Conservation (phyloP, 2,329 filamentous ascomycete species). For the Stachybotrys elegans region DNA sequence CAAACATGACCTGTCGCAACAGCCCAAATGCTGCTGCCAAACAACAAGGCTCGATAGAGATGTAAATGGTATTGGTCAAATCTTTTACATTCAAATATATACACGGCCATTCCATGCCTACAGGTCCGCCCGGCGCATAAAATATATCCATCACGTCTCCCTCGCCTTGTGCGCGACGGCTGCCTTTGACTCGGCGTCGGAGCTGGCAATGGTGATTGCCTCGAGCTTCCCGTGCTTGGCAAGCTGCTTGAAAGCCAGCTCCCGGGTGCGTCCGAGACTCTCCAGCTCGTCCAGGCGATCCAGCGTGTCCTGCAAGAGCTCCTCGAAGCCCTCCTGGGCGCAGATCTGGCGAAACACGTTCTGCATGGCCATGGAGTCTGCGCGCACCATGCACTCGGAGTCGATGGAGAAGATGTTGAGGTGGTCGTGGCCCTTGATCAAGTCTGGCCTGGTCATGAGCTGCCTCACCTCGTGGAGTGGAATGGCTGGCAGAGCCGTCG, state of each 20-base stretch:
- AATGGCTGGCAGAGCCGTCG: conserved; percentile 39
- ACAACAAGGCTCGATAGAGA: too few relatives aligned
- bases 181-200: too few relatives aligned
- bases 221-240: neutral
- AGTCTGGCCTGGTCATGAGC: conserved; percentile 53
- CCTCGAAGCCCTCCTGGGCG: conserved; percentile 42
- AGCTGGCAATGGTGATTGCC: too few relatives aligned
- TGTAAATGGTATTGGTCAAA: too few relatives aligned
- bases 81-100: too few relatives aligned
- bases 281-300: conserved; percentile 50
- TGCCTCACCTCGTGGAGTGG: conserved; percentile 42
- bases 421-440: conserved; percentile 51
- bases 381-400: conserved; percentile 48
- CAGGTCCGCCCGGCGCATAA: too few relatives aligned
- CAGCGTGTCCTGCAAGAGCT: conserved; percentile 46
- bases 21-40: too few relatives aligned
- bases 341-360: conserved; percentile 52
- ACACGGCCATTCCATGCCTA: too few relatives aligned
- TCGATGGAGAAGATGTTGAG: conserved; percentile 56
- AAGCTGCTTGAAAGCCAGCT: conserved; percentile 47
- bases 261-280: conserved; percentile 46
- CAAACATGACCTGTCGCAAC: too few relatives aligned
- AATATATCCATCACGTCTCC: too few relatives aligned
- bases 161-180: too few relatives aligned
- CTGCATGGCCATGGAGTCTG: conserved; percentile 54